These are phyloP conservation scores for Fusarium solani-melongenae DNA, from an alignment of 2,329 filamentous ascomycete species.

Conservation along the genomic window DNA sequence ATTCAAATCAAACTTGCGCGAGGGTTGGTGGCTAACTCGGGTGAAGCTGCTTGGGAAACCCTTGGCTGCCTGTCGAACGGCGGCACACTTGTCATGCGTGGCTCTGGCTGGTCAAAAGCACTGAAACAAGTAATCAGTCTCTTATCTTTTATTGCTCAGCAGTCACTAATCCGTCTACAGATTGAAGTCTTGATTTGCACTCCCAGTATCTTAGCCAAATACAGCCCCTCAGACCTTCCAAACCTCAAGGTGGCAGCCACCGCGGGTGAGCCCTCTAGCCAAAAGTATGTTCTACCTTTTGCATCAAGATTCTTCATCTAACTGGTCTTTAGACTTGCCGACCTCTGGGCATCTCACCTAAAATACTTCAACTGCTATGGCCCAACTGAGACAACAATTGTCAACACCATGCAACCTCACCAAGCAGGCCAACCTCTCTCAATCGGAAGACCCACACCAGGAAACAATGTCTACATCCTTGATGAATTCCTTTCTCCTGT, in stretches of 20 bases:
- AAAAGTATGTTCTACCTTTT: conserved; percentile 47
- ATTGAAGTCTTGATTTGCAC: conserved; percentile 67
- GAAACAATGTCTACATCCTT: conserved; percentile 66
- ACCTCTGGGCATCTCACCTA: conserved; percentile 61
- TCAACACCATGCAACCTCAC: conserved; percentile 61
- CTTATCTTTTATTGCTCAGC: fast-evolving
- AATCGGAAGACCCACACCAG: conserved; percentile 66
- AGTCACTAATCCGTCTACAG: conserved; percentile 39
- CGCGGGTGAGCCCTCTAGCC: conserved; percentile 63
- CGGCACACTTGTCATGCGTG: conserved; percentile 64
- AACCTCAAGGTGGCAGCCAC: conserved; percentile 64
- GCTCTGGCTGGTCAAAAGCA: conserved; percentile 60
- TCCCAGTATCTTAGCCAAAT: conserved; percentile 64
- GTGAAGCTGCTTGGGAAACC: conserved; percentile 68
- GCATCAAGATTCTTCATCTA: neutral
- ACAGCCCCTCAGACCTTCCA: conserved; percentile 56
- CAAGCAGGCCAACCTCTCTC: conserved; percentile 59
- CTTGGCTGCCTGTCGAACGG: conserved; percentile 66
- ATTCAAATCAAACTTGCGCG: neutral
- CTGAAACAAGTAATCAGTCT: conserved; percentile 53
- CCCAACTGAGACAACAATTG: conserved; percentile 69
- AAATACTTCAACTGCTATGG: conserved; percentile 68
- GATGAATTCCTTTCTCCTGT: conserved; percentile 59
- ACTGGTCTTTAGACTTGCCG: conserved; percentile 53
- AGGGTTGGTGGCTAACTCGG: neutral